Conservation (phyloP, 164 flowering plant genomes). For the Hamamelis virginiana region DNA sequence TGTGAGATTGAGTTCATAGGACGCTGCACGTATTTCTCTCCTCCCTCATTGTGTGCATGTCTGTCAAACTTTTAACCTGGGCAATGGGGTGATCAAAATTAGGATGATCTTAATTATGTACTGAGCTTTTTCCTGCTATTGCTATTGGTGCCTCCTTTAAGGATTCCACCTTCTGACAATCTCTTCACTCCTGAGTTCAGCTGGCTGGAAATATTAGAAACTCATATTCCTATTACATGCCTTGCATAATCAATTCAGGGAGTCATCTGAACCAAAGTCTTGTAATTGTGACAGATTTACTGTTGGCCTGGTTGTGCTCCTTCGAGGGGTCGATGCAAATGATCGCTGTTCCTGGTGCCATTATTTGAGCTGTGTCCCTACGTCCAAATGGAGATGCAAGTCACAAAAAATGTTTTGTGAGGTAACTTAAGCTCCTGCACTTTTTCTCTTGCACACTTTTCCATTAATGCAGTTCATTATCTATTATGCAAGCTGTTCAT, state of each 20-base stretch:
- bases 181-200: background rate
- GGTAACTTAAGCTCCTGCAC: conserved; percentile 27
- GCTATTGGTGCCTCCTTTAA: too few relatives aligned
- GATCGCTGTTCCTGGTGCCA: conserved; percentile 62
- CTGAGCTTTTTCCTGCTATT: too few relatives aligned
- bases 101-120: too few relatives aligned
- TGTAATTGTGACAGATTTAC: conserved; percentile 29
- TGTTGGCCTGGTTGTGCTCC: conserved; percentile 35
- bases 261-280: background rate
- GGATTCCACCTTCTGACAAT: background rate
- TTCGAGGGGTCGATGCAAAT: conserved; percentile 42
- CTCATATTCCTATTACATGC: background rate
- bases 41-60: too few relatives aligned
- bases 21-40: too few relatives aligned
- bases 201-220: background rate
- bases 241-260: background rate
- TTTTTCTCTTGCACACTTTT: background rate
- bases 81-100: too few relatives aligned
- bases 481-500: too few relatives aligned
- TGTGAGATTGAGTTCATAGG: too few relatives aligned
- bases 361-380: conserved; percentile 57
- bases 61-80: too few relatives aligned
- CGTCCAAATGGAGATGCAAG: conserved; percentile 51
- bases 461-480: background rate
- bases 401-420: conserved; percentile 25